Evolutionary conservation across 306 rosid genomes (phyloP), one percentile per base, ranked within the genome.

Genomic region (Canavalia ensiformis): DNA sequence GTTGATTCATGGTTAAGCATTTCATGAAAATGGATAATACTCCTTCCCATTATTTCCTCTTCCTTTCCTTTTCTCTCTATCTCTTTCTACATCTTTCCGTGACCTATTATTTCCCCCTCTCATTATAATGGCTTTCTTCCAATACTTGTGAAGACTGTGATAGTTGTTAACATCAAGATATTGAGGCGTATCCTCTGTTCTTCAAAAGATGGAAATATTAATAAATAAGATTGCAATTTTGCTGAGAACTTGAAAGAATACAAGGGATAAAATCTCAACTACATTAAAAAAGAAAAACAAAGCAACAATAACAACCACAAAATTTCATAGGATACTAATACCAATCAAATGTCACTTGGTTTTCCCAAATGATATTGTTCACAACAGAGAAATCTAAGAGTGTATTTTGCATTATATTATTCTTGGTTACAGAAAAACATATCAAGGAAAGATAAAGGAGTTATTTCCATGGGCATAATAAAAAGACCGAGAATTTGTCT

Each of bases 201-300:
- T 50, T 65, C 71, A 2, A 11, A 68, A 28, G 37, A 46, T 6
- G 4, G 49, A 28, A 68, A 46, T 46, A 29, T 68, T 46, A 29
- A 11, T 29, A 30, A 50, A 50, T 50, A 71, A 50, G 60, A 33
- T 49, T 8, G 65, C 44, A 72, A 51, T 7, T 3, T 33, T 51
- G 63, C 34, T 72, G 49, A 72, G 45, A 68, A 51, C 62, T 72
- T 72, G n/a, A 58, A 72, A 72, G n/a, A 72, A 71, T 55, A 34
- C 47, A 3, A 44, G 29, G 67, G 41, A 59, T 31, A 31, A 8
- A 30, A 59, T n/a, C 34, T 33, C 31, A 57, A 28, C 35, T 28
- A 57, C 13, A 57, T 57, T 8, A 47, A 47, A 57, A 57, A 28
- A 10, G 8, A 29, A 29, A 57, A 33, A 10, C 28, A 6, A 6